Evolutionary conservation across 2,329 filamentous ascomycete genomes (phyloP), one percentile per base, ranked within the genome.

Genomic region (Aspergillus brasiliensis): DNA sequence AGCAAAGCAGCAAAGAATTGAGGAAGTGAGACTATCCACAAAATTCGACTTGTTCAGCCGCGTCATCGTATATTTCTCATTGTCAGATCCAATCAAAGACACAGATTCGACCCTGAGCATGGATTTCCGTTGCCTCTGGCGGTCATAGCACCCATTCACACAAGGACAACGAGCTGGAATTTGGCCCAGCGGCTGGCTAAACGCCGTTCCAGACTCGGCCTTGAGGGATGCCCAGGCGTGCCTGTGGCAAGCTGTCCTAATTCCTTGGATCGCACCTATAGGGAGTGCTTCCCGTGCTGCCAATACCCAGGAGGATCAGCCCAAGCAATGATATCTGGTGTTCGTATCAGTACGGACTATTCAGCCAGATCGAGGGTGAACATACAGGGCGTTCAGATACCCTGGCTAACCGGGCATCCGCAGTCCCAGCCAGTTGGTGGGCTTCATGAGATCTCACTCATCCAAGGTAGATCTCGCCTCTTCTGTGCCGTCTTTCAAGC

Each of bases 81-180:
- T 27, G 11, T 27, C 6, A 8, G 15, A 17, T 49, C 46, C 46
- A 49, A 49, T 49, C 15, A 11, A 10, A n/a, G 25, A 49, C n/a
- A 19, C 15, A 11, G 11, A 49, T 49, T 6, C 8, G 15, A n/a
- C 25, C 25, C 28, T n/a, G 28, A n/a, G 15, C 46, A 27, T 28
- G 31, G 25, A n/a, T 23, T 44, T 1, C 10, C 25, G 10, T 28
- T 49, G 46, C 25, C 46, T 28, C 15, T 49, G 25, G 52, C 25
- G 52, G 52, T 46, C 52, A 55, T 44, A 55, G 52, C 52, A 55
- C 52, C 52, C 52, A 42, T 55, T 55, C 52, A 55, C 15, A 28
- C 23, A 10, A 34, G 31, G 52, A 25, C 27, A 55, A 31, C 27
- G 38, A 40, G 38, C 28, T 15, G 38, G 8, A 34, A 28, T 34